Conservation (phyloP, 805 yeast genomes). For the Metschnikowia lachancei region DNA sequence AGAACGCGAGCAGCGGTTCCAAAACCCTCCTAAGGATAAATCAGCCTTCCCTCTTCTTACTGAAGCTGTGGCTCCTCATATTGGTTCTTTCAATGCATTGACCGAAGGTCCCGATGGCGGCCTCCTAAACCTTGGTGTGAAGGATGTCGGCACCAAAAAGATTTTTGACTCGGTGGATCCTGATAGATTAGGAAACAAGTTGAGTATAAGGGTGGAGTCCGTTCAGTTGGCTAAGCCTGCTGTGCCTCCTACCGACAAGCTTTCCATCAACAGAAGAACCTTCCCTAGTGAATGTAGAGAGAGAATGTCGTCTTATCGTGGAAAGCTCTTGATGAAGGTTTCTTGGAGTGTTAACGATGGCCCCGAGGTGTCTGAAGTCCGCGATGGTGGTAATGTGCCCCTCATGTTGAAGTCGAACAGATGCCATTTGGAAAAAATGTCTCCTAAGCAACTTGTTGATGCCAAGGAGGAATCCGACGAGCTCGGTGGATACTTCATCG, state of each 20-base stretch:
- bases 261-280: constrained; percentile 72
- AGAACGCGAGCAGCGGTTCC: constrained; percentile 82
- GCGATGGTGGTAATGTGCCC: constrained; percentile 92
- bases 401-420: constrained; percentile 87
- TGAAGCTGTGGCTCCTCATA: constrained; percentile 92
- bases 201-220: constrained; percentile 79
- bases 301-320: constrained; percentile 77
- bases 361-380: constrained; percentile 70
- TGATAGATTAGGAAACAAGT: constrained; percentile 77
- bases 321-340: constrained; percentile 73
- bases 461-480: constrained; percentile 91
- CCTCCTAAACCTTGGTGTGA: constrained; percentile 74
- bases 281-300: constrained; percentile 86
- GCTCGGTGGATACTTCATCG: constrained; percentile 92
- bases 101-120: constrained; percentile 89
- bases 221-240: constrained; percentile 85
- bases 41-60: constrained; percentile 76
- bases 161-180: constrained; percentile 78
- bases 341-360: constrained; percentile 88
- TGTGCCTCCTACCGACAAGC: constrained; percentile 66
- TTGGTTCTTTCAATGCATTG: constrained; percentile 93
- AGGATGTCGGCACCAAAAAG: constrained; percentile 83
- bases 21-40: constrained; percentile 85
- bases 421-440: constrained; percentile 81
- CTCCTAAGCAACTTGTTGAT: constrained; percentile 78